phyloP scores from a whole-genome alignment of 768 basidiomycete genomes.

The Naganishia antarctica region DNA sequence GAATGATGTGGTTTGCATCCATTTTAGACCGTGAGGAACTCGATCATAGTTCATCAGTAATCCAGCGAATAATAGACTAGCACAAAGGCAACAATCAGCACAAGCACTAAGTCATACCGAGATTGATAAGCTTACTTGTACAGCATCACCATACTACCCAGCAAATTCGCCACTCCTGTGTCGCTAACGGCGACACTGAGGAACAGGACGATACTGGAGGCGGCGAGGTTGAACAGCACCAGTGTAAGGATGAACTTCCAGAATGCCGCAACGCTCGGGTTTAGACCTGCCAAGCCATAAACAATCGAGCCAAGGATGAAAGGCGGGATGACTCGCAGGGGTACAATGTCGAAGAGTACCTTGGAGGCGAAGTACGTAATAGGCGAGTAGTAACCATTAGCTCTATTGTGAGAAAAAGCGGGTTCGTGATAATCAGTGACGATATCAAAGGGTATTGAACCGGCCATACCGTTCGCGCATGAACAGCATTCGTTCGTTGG shows the following conservation, averaged over 20 bases:
- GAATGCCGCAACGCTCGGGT: slow-evolving; percentile 79
- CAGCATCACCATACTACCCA: slow-evolving; percentile 94
- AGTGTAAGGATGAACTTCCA: slow-evolving; percentile 98
- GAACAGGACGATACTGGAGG: slow-evolving; percentile 83
- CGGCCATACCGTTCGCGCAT: slow-evolving; percentile 96
- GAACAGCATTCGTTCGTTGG: slow-evolving; percentile 90
- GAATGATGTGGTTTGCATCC: slow-evolving; percentile 88
- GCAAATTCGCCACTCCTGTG: slow-evolving; percentile 80
- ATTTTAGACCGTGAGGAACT: slow-evolving; percentile 65
- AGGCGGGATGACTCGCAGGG: slow-evolving; percentile 87
- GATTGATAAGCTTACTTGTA: slow-evolving; percentile 71
- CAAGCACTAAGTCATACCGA: background rate
- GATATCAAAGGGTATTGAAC: too few relatives aligned
- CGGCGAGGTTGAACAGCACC: slow-evolving; percentile 93
- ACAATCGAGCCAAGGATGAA: slow-evolving; percentile 93
- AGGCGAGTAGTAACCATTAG: slow-evolving; percentile 96
- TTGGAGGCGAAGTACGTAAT: slow-evolving; percentile 96
- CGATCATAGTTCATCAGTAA: slow-evolving; percentile 89
- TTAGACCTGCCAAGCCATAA: slow-evolving; percentile 89
- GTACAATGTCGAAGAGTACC: slow-evolving; percentile 93
- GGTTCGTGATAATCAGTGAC: too few relatives aligned
- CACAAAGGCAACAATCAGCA: background rate
- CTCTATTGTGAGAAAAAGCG: slow-evolving; percentile 52
- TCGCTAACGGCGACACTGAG: slow-evolving; percentile 83
- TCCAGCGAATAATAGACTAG: slow-evolving; percentile 88